Base-by-base conservation (phyloP, 345 rosid species). In the Populus alba region DNA sequence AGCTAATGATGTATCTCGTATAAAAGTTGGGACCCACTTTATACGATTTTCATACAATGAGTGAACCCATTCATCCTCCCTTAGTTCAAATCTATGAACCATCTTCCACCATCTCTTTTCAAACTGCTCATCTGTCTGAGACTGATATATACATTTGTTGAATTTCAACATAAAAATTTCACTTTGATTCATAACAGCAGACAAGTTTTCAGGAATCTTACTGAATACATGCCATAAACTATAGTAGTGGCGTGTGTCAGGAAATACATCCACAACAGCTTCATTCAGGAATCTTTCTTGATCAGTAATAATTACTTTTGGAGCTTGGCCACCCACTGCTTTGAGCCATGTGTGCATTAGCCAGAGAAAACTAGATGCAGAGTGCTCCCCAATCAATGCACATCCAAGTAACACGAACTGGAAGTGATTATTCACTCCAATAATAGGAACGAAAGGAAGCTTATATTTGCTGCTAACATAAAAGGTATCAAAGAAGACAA, bases 361-460 rank as follows among this genome's bases (percentile, higher is more conserved):
- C 88, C 90, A 85, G 70, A 62, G 57, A 73, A 76, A 85, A 71
- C 77, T 67, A 41, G 82, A 76, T 71, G 70, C 45, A 59, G 72
- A 77, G 43, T 75, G 80, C 18, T 86, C 87, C 69, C 83, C 85
- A 27, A 87, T 75, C 73, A 87, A 79, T 67, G 86, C 82, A 77
- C 88, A 81, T 63, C 90, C 88, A 57, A 87, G 83, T 27, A 85
- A 70, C n/a, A 82, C 74, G 80, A 72, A 82, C 76, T 87, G 88
- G 43, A 45, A 72, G 33, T 86, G 90, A 73, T 87, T 72, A 78
- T 87, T 86, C 12, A 86, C 86, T 51, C 88, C 90, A 83, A 83
- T 82, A 70, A 87, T 76, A 49, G 87, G 81, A 77, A 83, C 81
- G 66, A 65, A 84, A 41, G 88, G 87, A 74, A 82, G 11, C 59